Conservation (phyloP, 2,329 filamentous ascomycete species). For the Pyrenochaeta sp. region DNA sequence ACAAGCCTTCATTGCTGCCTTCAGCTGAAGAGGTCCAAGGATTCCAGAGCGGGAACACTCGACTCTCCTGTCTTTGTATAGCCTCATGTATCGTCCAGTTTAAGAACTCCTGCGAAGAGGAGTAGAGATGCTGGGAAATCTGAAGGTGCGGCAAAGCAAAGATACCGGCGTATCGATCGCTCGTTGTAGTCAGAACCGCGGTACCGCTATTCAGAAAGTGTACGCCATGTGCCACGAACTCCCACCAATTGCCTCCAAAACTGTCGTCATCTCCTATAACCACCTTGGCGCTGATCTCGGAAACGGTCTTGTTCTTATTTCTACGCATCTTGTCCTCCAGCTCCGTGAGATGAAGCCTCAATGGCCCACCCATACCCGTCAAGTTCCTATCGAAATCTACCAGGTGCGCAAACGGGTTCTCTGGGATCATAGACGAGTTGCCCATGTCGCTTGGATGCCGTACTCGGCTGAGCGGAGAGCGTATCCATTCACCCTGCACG, state of each 20-base stretch:
- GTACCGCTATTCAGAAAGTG: slow-evolving; percentile 85
- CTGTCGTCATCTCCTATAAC: slow-evolving; percentile 76
- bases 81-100: slow-evolving; percentile 75
- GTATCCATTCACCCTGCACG: slow-evolving; percentile 78
- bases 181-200: slow-evolving; percentile 85
- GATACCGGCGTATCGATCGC: slow-evolving; percentile 86
- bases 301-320: slow-evolving; percentile 57
- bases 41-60: slow-evolving; percentile 63
- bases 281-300: slow-evolving; percentile 74
- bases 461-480: slow-evolving; percentile 59
- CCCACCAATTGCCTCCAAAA: slow-evolving; percentile 74
- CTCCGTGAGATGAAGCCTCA: slow-evolving; percentile 74
- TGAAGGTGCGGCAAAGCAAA: slow-evolving; percentile 88
- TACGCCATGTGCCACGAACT: slow-evolving; percentile 81
- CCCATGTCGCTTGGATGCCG: slow-evolving; percentile 58
- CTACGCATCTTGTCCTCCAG: slow-evolving; percentile 49
- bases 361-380: slow-evolving; percentile 71
- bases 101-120: slow-evolving; percentile 63
- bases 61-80: slow-evolving; percentile 71
- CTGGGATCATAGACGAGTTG: slow-evolving; percentile 66
- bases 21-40: slow-evolving; percentile 80
- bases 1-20: slow-evolving; percentile 62
- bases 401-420: slow-evolving; percentile 69
- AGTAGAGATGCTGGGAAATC: slow-evolving; percentile 64
- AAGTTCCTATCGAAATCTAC: slow-evolving; percentile 80